Evolutionary conservation across 1,139 yeast genomes (phyloP), one percentile per base, ranked within the genome.

Genomic region (Zygosaccharomyces sapae): DNA sequence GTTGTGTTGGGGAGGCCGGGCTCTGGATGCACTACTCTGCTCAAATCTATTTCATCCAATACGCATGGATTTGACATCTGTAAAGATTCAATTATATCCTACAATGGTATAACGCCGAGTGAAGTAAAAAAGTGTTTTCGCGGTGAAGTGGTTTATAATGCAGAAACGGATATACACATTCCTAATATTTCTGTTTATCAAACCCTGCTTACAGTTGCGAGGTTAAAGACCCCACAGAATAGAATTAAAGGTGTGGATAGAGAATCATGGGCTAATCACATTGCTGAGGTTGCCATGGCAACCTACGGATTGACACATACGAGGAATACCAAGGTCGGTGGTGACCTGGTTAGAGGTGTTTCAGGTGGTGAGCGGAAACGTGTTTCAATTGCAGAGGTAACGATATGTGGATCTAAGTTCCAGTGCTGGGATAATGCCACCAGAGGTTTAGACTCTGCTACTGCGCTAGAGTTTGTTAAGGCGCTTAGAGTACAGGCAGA

Each of bases 331-430:
- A 76, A 76, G 56, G 89, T 81, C 36, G 89, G 88, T 54, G 75
- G 75, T 56, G 86, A 83, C 55, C 71, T 77, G 51, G 76, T 83
- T 36, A 76, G 90, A 59, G 92, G 92, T 67, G 87, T 84, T 33
- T 83, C 90, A 38, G 94, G 92, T 61, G 92, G 92, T 70, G 90
- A 84, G 68, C 74, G 90, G 59, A 83, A 84, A 68, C 80, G 92
- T 68, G 90, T 84, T 18, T 82, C 89, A 6, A 82, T 84, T 57
- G 86, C 86, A 13, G 88, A 83, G 62, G 81, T 78, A 2, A 70
- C 81, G 35, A 70, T 80, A 12, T 72, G 81, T 44, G 80, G 82
- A 29, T 79, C 85, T 6, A 73, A 80, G 39, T 66, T 82, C 44
- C 84, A 80, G 59, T 80, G 85, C 65, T 82, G 85, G 80, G 88